Evolutionary conservation across 345 rosid genomes (phyloP), one percentile per base, ranked within the genome.

Genomic region (Moringa oleifera): DNA sequence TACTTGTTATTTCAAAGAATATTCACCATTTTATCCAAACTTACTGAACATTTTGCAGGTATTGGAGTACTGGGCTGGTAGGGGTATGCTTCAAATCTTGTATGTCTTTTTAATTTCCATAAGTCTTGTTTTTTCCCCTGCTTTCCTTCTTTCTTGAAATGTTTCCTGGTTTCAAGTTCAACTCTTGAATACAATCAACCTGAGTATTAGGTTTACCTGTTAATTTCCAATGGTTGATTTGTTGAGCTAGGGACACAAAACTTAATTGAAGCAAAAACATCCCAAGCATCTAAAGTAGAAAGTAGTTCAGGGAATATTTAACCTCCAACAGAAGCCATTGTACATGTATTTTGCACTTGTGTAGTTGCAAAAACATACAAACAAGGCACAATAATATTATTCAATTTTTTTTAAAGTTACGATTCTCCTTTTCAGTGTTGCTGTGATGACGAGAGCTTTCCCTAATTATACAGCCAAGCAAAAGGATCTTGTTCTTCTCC

Each of bases 21-120:
- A 28, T 68, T 45, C 17, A 19, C 23, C 55, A 4, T 20, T 21
- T 58, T 10, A 47, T 51, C 51, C 49, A 17, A 51, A 12, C 25
- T 41, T 55, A 9, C 25, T 55, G 22, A 22, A 57, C n/a, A 25
- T 67, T 33, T 63, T 73, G 68, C 84, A 94, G 99, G 78, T 90
- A 22, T 73, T 94, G 80, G 96, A 94, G 64, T 94, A 66, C 66
- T 94, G 97, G 95, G 95, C 68, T 77, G 96, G 95, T 6, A 82
- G 99, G 83, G 96, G 97, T 58, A 90, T 90, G 99, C 96, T 94
- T 80, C 97, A 94, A 73, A 94, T 94, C 75, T 94, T 90, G 99
- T 94, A 85, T 71, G 96, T 84, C 55, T n/a, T 53, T 55, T 18
- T 41, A 15, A 7, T 41, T 41, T 5, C 6, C 9, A 41, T 5